Evolutionary conservation across 306 rosid genomes (phyloP).

Genomic region (Astragalus glycyphyllos): DNA sequence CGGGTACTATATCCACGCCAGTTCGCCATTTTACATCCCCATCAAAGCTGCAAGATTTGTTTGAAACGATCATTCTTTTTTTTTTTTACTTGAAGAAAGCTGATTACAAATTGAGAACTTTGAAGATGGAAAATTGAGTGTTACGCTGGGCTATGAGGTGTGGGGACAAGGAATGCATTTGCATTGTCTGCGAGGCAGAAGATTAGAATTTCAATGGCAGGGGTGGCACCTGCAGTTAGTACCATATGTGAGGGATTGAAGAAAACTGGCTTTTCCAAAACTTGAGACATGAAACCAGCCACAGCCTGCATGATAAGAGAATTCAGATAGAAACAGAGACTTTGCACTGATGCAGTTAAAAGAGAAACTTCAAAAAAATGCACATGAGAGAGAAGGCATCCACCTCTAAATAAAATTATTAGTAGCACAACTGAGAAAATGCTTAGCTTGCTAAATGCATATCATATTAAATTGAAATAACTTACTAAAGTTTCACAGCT

Average conservation of each 20-base stretch:
- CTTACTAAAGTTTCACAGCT: background rate
- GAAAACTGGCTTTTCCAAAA: slow-evolving; percentile 60
- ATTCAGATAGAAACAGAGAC: slow-evolving; percentile 28
- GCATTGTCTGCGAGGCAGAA: slow-evolving; percentile 92
- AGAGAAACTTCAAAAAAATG: slow-evolving; percentile 11
- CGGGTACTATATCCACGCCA: slow-evolving; percentile 78
- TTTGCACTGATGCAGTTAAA: slow-evolving; percentile 15
- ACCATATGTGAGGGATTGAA: slow-evolving; percentile 76
- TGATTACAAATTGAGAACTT: slow-evolving; percentile 20
- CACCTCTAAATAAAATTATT: background rate
- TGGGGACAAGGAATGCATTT: slow-evolving; percentile 91
- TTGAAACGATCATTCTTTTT: slow-evolving; percentile 44
- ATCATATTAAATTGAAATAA: background rate
- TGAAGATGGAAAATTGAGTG: slow-evolving; percentile 31
- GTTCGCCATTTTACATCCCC: slow-evolving; percentile 78
- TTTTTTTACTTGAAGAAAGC: slow-evolving; percentile 27
- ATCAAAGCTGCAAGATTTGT: slow-evolving; percentile 69
- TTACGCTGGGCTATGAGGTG: slow-evolving; percentile 89
- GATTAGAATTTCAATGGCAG: slow-evolving; percentile 89
- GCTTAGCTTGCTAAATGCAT: background rate
- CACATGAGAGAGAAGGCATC: background rate
- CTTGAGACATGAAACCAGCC: slow-evolving; percentile 89
- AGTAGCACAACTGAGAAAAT: background rate
- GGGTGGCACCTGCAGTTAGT: slow-evolving; percentile 69
- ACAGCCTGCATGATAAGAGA: slow-evolving; percentile 67